Base-by-base conservation (phyloP, 805 yeast genomes). In the Candida sonorensis region DNA sequence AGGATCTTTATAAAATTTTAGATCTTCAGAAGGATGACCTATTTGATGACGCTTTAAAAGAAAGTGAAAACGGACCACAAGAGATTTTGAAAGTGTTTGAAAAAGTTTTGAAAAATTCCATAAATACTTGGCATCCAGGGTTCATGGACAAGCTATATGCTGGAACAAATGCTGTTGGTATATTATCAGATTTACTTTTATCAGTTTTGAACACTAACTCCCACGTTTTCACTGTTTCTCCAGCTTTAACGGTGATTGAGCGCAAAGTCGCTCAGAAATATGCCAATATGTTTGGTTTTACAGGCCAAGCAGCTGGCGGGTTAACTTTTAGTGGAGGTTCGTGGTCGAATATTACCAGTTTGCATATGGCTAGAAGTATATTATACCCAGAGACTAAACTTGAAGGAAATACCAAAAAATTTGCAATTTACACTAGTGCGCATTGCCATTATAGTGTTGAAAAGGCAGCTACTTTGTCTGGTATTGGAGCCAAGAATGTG, bases 251-350 rank as follows among this genome's bases (percentile, higher is more conserved):
- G 0, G 67, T 81, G 11, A 73, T 85, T 33, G 95, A 84, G 51
- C 79, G 79, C 55, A 67, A 64, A 36, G 76, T 81, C 20, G 75
- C 79, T 10, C 69, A 65, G 27, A 71, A 75, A 34, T 85, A 85
- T 49, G 94, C 94, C 4, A 50, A 57, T 27, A 40, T 78, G 47
- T 83, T 81, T 56, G 77, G 83, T 0, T 81, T 68, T 45, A 42
- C 44, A 16, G 69, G 69, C 5, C 59, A 59, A 3, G 60, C 63
- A 20, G 72, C 88, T 27, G 95, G 94, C 17, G 95, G 95, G 0
- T 60, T 85, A 43, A 85, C 95, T 0, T 81, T 84, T 51, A 71
- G 86, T 14, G 95, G 95, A 13, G 95, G 95, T 0, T 79, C 90
- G 4, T 84, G 87, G 78, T 81, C 94, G 7, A 84, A 84, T 54